phyloP scores from a whole-genome alignment of 352 stramenopile genomes.

The Globisporangium carolinianum region DNA sequence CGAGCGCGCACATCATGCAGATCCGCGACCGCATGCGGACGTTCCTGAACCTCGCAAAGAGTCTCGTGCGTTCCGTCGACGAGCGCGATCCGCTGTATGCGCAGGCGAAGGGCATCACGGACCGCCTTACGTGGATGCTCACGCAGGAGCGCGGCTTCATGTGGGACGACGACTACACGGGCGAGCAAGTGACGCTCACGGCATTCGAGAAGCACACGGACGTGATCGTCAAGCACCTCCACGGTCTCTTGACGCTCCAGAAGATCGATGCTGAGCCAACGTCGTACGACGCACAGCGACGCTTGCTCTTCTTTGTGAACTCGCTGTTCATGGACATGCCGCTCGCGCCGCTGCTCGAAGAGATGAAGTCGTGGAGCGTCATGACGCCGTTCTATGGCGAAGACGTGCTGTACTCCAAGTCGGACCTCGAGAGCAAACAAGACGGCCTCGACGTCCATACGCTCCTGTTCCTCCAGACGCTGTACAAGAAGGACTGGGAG shows the following conservation, averaged over 20 bases:
- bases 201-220: slow-evolving; percentile 77
- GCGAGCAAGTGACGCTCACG: slow-evolving; percentile 89
- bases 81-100: slow-evolving; percentile 71
- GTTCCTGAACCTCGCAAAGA: slow-evolving; percentile 92
- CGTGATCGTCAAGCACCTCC: slow-evolving; percentile 83
- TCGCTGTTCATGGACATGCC: slow-evolving; percentile 99
- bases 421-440: slow-evolving; percentile 94
- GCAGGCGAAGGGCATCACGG: slow-evolving; percentile 89
- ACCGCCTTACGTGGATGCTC: slow-evolving; percentile 94
- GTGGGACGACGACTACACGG: slow-evolving; percentile 97
- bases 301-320: slow-evolving; percentile 98
- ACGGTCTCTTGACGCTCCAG: slow-evolving; percentile 94
- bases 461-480: slow-evolving; percentile 89
- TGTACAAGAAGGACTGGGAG: slow-evolving; percentile 98
- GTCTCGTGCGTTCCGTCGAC: slow-evolving; percentile 65
- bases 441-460: slow-evolving; percentile 89
- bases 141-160: slow-evolving; percentile 97
- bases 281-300: slow-evolving; percentile 93
- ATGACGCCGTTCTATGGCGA: slow-evolving; percentile 99
- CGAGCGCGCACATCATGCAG: slow-evolving; percentile 80
- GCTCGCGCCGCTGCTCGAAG: slow-evolving; percentile 91
- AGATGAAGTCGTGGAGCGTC: slow-evolving; percentile 99
- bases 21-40: slow-evolving; percentile 93
- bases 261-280: slow-evolving; percentile 96
- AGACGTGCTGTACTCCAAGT: slow-evolving; percentile 96